Evolutionary conservation across 768 basidiomycete species (phyloP).

Genomic region (Rhizopogon sp.): DNA sequence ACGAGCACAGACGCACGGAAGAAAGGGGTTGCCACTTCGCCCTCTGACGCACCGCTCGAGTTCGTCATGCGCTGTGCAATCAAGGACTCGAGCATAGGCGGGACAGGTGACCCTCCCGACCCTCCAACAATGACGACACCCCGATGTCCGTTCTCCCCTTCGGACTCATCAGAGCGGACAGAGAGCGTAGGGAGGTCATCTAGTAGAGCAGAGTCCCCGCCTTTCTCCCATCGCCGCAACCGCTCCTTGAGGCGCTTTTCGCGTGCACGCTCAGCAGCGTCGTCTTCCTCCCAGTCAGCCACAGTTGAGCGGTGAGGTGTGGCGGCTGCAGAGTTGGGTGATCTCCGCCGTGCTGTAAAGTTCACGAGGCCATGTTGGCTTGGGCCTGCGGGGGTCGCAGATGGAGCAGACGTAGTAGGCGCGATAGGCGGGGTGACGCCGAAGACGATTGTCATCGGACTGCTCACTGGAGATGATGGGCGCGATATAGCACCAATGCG

Average conservation of each 20-base stretch:
- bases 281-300: slow-evolving; percentile 63
- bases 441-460: slow-evolving; percentile 81
- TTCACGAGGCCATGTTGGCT: slow-evolving; percentile 34
- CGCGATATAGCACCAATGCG: slow-evolving; percentile 61
- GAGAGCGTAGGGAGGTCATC: slow-evolving; percentile 61
- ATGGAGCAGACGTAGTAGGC: slow-evolving; percentile 5
- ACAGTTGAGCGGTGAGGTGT: slow-evolving; percentile 32
- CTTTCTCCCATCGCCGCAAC: slow-evolving; percentile 69
- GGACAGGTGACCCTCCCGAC: slow-evolving; percentile 31
- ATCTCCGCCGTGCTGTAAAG: slow-evolving; percentile 40
- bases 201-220: slow-evolving; percentile 46
- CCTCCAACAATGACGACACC: slow-evolving; percentile 45
- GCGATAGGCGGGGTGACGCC: slow-evolving; percentile 79
- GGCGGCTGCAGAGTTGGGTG: slow-evolving; percentile 26
- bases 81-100: slow-evolving; percentile 19
- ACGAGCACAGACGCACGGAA: slow-evolving; percentile 71
- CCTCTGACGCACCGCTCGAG: slow-evolving; percentile 13
- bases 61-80: slow-evolving; percentile 14
- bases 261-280: slow-evolving; percentile 57
- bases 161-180: slow-evolving; percentile 33
- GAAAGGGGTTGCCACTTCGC: slow-evolving; percentile 34
- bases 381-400: slow-evolving; percentile 18
- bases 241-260: slow-evolving; percentile 71
- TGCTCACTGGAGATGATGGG: slow-evolving; percentile 52
- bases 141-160: slow-evolving; percentile 22